Evolutionary conservation across 2,329 filamentous ascomycete genomes (phyloP), one percentile per base, ranked within the genome.

Genomic region (Phoma herbarum): DNA sequence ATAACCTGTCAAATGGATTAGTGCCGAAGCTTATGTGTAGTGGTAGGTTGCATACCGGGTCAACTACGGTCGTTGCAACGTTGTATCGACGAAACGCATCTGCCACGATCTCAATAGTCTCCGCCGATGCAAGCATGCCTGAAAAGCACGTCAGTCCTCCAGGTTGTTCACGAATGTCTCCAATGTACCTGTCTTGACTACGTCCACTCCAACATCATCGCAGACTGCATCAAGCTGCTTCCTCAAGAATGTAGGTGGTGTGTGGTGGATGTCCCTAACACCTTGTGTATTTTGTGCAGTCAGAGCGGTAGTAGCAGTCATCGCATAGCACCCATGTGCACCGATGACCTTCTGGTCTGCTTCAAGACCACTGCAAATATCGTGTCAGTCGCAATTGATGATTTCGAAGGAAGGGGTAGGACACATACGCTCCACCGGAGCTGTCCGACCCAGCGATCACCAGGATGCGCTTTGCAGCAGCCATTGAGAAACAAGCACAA

Each of bases 251-350:
- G 84, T 82, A 0, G 91, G 82, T 0, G 94, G 94, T 8, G 91
- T 86, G 55, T 90, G 81, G 72, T 97, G 92, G 50, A 98, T 92
- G 64, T 85, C 92, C 61, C 87, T 83, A 14, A 98, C 93, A 4
- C 92, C 92, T 52, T 86, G 83, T 0, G 95, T 99, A 78, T 98
- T 97, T 74, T 98, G 95, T 16, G 92, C 93, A n/a, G 95, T 99
- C 72, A 99, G 81, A 20, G 94, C 94, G 14, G 94, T 96, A 10
- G 94, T 97, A 22, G 93, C 92, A 49, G 94, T 97, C 88, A 97
- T 96, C 59, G 92, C 93, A 83, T 98, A 98, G 80, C 91, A 95
- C 59, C 90, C 89, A 85, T 98, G 93, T 18, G 91, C 92, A 43
- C 93, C 90, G 60, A 97, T 90, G 61, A 96, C 93, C 76, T 97